Evolutionary conservation across 306 rosid genomes (phyloP).

Genomic region (Acmispon strigosus): DNA sequence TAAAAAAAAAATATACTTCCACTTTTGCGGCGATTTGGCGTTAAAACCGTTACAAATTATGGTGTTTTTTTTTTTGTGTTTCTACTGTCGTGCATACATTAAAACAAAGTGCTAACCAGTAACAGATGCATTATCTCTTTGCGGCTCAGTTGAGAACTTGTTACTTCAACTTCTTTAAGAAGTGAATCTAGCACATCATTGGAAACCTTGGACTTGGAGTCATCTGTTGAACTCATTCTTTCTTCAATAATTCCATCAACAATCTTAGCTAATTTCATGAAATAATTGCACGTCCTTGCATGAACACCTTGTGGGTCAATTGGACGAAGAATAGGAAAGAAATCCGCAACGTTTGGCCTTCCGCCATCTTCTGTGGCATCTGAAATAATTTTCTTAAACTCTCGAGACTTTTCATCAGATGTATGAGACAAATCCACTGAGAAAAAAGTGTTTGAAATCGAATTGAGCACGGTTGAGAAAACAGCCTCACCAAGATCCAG

Average conservation of each 20-base stretch:
- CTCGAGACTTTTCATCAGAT: not conserved
- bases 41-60: no score
- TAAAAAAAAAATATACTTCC: no score
- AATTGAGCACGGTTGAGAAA: not conserved
- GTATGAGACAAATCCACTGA: not conserved
- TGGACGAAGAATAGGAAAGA: not conserved
- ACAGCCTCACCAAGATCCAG: not conserved
- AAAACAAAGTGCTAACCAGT: not conserved
- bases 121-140: not conserved
- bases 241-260: slow-evolving; percentile 9
- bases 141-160: not conserved
- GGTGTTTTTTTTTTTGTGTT: no score
- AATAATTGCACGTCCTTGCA: not conserved
- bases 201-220: not conserved
- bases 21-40: no score
- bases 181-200: not conserved
- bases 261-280: not conserved
- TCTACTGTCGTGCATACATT: no score
- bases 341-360: slow-evolving; percentile 3
- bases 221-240: not conserved
- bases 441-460: not conserved
- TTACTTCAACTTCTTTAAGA: not conserved
- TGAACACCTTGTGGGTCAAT: not conserved
- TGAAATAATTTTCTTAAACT: not conserved
- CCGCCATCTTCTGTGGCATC: not conserved